Evolutionary conservation across 805 yeast genomes (phyloP).

Genomic region (Jamesozyma gamospora): DNA sequence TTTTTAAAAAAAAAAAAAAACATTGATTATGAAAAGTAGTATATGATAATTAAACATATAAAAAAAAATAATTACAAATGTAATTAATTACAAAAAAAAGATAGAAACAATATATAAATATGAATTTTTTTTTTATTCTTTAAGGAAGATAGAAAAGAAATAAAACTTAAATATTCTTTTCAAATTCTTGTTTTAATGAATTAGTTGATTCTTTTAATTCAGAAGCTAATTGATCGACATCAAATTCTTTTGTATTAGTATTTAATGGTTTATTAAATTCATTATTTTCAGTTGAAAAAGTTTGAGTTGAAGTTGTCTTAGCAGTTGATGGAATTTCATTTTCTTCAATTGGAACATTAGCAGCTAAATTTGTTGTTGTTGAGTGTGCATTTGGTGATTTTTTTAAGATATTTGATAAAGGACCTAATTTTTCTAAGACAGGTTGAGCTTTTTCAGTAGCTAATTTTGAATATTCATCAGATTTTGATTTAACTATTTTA

Average conservation of each 20-base stretch:
- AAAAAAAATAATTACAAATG: too few species aligned
- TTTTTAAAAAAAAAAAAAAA: too few species aligned
- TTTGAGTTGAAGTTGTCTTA: slow-evolving; percentile 28
- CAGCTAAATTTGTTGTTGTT: slow-evolving; percentile 19
- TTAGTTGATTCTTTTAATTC: slow-evolving; percentile 18
- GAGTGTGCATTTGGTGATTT: slow-evolving; percentile 33
- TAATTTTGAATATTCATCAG: slow-evolving; percentile 34
- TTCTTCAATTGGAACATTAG: slow-evolving; percentile 22
- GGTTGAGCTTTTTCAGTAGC: slow-evolving; percentile 54
- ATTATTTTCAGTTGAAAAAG: slow-evolving; percentile 32
- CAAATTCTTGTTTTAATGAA: slow-evolving; percentile 28
- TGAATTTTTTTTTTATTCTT: too few species aligned
- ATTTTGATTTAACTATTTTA: slow-evolving; percentile 41
- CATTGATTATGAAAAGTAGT: too few species aligned
- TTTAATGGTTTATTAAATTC: slow-evolving; percentile 14
- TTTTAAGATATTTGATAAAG: slow-evolving; percentile 51
- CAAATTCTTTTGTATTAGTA: slow-evolving; percentile 12
- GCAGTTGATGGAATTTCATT: slow-evolving; percentile 18
- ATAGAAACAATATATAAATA: too few species aligned
- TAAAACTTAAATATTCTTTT: slow-evolving; percentile 6
- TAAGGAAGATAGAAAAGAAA: background rate
- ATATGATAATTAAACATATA: too few species aligned
- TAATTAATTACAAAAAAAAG: too few species aligned
- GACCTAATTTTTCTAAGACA: slow-evolving; percentile 50
- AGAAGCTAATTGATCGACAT: slow-evolving; percentile 15